A percentile compares a stretch with the other conserved stretches of the same genome.
phyloP scores from a whole-genome alignment of 1,139 yeast species.

The Kluyveromyces sp. region DNA sequence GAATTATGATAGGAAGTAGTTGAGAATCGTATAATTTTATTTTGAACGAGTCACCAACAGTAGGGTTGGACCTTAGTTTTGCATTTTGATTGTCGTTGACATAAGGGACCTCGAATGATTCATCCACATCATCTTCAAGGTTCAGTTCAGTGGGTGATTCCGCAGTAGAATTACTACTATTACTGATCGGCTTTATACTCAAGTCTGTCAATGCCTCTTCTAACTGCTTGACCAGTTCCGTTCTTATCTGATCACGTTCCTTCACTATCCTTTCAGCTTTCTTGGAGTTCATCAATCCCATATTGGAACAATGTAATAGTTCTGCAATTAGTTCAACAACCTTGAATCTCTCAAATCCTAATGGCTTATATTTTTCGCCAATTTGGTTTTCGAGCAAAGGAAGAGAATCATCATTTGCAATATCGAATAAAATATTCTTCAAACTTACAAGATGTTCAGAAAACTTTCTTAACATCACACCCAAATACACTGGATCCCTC shows the following conservation, averaged over 20 bases:
- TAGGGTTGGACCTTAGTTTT: constrained; percentile 60
- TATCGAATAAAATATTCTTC: constrained; percentile 32
- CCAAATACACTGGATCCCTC: constrained; percentile 63
- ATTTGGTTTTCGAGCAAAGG: constrained; percentile 22
- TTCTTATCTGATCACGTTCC: constrained; percentile 67
- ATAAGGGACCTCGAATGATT: constrained; percentile 41
- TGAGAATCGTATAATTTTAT: constrained; percentile 78
- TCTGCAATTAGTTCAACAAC: constrained; percentile 94
- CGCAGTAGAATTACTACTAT: constrained; percentile 4
- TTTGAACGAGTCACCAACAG: constrained; percentile 84
- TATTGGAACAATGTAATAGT: constrained; percentile 88
- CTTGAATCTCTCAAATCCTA: constrained; percentile 92
- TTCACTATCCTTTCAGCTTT: constrained; percentile 71
- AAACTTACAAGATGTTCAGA: constrained; percentile 34
- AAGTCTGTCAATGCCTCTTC: constrained; percentile 32
- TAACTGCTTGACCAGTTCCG: constrained; percentile 28
- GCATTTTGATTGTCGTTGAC: constrained; percentile 51
- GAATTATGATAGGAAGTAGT: constrained; percentile 66
- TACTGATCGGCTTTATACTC: constrained; percentile 23
- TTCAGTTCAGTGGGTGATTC: constrained; percentile 2
- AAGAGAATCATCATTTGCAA: constrained; percentile 11
- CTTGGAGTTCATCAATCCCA: constrained; percentile 85
- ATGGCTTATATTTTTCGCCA: constrained; percentile 48
- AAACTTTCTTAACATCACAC: constrained; percentile 31
- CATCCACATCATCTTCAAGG: constrained; percentile 27